Conservation (phyloP, 148 eudicot genomes). For the Rhododendron henanense region DNA sequence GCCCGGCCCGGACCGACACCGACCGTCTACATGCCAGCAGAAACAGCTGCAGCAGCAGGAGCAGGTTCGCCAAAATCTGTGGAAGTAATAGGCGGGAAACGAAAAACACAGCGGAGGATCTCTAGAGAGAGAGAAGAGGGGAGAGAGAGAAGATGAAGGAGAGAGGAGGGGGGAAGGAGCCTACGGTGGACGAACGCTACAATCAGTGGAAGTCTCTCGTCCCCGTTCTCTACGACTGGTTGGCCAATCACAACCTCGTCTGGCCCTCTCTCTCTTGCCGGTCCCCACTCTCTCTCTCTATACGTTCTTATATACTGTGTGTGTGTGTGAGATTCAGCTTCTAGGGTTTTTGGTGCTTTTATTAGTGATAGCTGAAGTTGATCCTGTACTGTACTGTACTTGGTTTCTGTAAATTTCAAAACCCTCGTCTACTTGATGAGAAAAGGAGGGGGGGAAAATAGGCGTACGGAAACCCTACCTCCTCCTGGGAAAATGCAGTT, state of each 20-base stretch:
- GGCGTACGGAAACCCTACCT: not conserved
- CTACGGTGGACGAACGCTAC: conserved; percentile 41
- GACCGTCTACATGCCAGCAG: not conserved
- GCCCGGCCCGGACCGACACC: not conserved
- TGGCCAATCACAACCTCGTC: conserved; percentile 53
- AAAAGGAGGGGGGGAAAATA: conserved; percentile 6
- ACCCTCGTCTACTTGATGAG: not conserved
- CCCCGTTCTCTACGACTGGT: conserved; percentile 56
- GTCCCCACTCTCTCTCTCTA: conserved; percentile 16
- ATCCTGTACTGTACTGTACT: not conserved
- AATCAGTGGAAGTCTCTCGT: conserved; percentile 47
- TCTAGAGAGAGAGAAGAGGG: not conserved
- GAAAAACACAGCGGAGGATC: not conserved
- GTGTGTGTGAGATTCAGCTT: conserved; percentile 22
- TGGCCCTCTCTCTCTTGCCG: conserved; percentile 85
- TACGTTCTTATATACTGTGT: not conserved
- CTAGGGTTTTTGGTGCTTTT: not conserved
- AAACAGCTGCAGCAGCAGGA: not conserved
- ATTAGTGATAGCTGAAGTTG: not conserved
- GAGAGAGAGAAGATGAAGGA: conserved; percentile 47
- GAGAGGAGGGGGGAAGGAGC: conserved; percentile 26
- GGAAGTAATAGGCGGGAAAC: conserved; percentile 6
- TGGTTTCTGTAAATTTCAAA: not conserved
- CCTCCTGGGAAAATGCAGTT: not conserved
- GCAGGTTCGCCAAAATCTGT: not conserved